Evolutionary conservation across 2,329 filamentous ascomycete genomes (phyloP).

Genomic region (Aspergillus pseudoterreus): DNA sequence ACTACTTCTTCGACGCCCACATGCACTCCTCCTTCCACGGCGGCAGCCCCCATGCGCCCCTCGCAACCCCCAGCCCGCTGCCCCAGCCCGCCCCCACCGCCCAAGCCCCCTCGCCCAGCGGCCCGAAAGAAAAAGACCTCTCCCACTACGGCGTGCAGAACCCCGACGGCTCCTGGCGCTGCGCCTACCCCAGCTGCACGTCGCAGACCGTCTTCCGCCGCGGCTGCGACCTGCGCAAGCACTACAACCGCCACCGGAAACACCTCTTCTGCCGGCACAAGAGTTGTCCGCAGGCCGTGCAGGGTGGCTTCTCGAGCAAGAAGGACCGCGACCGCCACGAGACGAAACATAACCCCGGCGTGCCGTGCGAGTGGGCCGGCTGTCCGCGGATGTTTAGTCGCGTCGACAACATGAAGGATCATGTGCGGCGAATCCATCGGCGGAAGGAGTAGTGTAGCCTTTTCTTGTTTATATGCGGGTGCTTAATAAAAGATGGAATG

Average conservation of each 20-base stretch:
- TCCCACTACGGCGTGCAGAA: conserved; percentile 30
- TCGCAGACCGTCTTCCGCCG: conserved; percentile 56
- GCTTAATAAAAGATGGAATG: not conserved
- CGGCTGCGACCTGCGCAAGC: conserved; percentile 60
- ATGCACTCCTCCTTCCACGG: not conserved
- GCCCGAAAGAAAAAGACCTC: conserved; percentile 19
- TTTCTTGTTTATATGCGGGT: no score
- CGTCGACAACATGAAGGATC: conserved; percentile 59
- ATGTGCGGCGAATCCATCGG: conserved; percentile 43
- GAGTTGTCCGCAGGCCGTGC: conserved; percentile 54
- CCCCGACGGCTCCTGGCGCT: conserved; percentile 50
- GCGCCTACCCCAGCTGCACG: conserved; percentile 57
- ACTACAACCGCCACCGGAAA: conserved; percentile 61
- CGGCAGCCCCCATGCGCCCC: not conserved
- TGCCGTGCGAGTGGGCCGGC: conserved; percentile 56
- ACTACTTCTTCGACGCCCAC: not conserved
- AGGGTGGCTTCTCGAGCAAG: conserved; percentile 60
- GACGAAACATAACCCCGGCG: conserved; percentile 60
- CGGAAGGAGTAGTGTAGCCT: no score
- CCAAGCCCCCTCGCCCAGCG: not conserved
- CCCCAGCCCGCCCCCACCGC: not conserved
- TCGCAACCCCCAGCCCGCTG: not conserved
- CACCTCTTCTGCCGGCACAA: conserved; percentile 58
- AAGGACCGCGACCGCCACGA: conserved; percentile 61
- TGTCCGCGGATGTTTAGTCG: conserved; percentile 58